Evolutionary conservation across 1,284 basidiomycete species (phyloP), one percentile per base, ranked within the genome.

Genomic region (Pholiota adiposa): DNA sequence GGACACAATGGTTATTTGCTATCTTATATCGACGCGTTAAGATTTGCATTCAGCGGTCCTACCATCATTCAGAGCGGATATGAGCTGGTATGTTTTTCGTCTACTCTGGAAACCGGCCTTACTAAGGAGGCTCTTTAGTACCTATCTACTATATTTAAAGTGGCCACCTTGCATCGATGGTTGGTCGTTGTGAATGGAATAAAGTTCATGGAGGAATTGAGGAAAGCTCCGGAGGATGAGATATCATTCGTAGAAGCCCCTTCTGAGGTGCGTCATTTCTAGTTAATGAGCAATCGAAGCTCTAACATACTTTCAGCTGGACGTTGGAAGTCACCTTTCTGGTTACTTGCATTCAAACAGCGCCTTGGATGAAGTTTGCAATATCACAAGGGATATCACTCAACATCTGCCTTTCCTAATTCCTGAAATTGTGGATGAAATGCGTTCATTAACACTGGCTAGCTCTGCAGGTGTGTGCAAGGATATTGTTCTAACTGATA

Each of bases 81-180:
- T 49, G 54, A 65, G n/a, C 61, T 62, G 56, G 69, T 68, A 25
- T 38, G 54, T 64, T 11, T 18, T 9, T 3, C 14, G 14, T 11
- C 21, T 27, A 19, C 41, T 40, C 7, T n/a, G 16, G 44, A 8
- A 29, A 23, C 43, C 11, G 16, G 14, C 3, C 25, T 19, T 11
- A 9, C 36, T 53, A 11, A 41, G 25, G 16, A 29, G 4, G 16
- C 5, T 53, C n/a, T 54, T 21, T 51, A 64, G 65, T 61, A 55
- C 36, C 50, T 44, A 41, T 57, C 56, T 1, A 36, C 58, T 14
- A 57, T 64, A 34, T 73, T 72, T 63, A 72, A 69, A 44, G 46
- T 73, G 27, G 63, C 69, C 1, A 68, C 63, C 21, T 58, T 73
- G 43, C 60, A 61, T 4, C 65, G 64, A 7, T 73, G 72, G 72